phyloP scores from a whole-genome alignment of 2,329 filamentous ascomycete species.

The Ophiostoma himal-ulmi region DNA sequence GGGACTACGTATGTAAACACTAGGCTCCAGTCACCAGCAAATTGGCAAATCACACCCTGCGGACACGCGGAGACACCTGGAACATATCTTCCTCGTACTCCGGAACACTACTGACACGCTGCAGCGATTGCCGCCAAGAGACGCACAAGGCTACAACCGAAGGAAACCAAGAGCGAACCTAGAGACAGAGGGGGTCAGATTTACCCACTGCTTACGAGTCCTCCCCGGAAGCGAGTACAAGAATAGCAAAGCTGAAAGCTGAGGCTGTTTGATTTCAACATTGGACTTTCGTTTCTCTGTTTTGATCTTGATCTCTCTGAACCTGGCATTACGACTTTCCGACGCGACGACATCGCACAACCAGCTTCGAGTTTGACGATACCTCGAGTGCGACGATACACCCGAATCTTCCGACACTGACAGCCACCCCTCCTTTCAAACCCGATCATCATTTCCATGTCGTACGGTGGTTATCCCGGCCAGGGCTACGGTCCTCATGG shows the following conservation, averaged over 20 bases:
- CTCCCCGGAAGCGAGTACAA: neutral
- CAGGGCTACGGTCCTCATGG: slow-evolving; percentile 28
- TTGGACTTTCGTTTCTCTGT: neutral
- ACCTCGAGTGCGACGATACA: neutral
- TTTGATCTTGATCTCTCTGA: neutral
- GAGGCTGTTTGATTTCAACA: neutral
- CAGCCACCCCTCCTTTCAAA: neutral
- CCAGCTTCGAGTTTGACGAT: neutral
- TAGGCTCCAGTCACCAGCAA: neutral
- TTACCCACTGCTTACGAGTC: slow-evolving; percentile 14
- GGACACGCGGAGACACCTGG: no score
- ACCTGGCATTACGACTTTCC: neutral
- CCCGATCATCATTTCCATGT: slow-evolving; percentile 13
- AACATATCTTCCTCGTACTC: neutral
- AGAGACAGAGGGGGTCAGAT: neutral
- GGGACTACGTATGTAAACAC: no score
- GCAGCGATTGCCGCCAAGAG: neutral
- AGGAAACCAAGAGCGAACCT: neutral
- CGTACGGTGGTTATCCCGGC: slow-evolving; percentile 27
- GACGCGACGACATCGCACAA: neutral
- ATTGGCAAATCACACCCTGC: neutral
- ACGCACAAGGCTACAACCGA: slow-evolving; percentile 4
- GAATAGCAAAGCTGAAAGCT: neutral
- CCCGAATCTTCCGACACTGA: neutral
- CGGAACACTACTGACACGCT: neutral